Base-by-base conservation (phyloP, 2,329 filamentous ascomycete genomes). In the Clonostachys chloroleuca region DNA sequence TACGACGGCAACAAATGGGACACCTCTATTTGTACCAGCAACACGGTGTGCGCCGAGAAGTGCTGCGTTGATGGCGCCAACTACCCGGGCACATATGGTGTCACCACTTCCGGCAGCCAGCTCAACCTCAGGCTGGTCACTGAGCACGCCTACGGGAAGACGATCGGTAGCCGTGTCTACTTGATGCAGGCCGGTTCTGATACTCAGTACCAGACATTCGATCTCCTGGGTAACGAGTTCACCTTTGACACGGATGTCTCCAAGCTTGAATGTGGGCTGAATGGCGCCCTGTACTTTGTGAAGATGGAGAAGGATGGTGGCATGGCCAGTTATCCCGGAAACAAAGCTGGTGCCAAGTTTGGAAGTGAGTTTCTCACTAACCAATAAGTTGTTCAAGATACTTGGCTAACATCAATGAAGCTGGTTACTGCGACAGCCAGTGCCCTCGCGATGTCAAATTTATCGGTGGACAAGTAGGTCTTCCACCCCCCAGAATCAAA, bases 181-280 rank as follows among this genome's bases (percentile, higher is more conserved):
- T 69, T 86, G 46, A 73, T 86, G 67, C 67, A 67, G 50, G 74
- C 72, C 49, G 71, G 75, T 40, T 74, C 80, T 49, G 67, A 71
- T 49, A 67, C 66, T 50, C 74, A 72, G 49, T 86, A 86, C 59
- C 65, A 83, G 64, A 73, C 77, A 55, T 79, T 86, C 64, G 72
- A 80, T 46, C 69, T 85, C 46, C 67, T 77, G 49, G 77, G 78
- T 64, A 72, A 80, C 57, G 83, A 87, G 61, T 78, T 87, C 56
- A 78, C 79, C 34, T 85, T 87, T 48, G 81, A 85, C 47, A 81
- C 86, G 13, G 83, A 87, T 57, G 72, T 84, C 30, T 84, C 80
- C 24, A 75, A 75, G 47, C 69, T 86, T 18, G 76, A 57, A 20
- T 87, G 84, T 54, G 84, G 84, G 45, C 62, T 87, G 50, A 86